Base-by-base conservation (phyloP, 1,284 basidiomycete species). In the Pholiota adiposa region DNA sequence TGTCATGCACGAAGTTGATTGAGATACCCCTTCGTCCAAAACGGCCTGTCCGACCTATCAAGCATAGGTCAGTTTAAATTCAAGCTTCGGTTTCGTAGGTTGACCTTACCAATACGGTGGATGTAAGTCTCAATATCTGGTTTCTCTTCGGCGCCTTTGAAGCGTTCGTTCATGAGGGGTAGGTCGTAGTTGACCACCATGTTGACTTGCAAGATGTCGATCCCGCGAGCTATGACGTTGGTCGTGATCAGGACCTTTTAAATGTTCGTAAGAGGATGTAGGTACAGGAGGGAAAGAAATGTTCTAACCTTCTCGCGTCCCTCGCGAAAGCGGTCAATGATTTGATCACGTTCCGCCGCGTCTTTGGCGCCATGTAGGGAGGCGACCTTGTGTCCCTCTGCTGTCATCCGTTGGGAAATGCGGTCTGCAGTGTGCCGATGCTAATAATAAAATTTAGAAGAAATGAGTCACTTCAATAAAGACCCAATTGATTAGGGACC, bases 141-240 rank as follows among this genome's bases (percentile, higher is more conserved):
- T 64, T 74, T 77, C 48, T 77, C 79, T 65, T 87, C 86, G 25
- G 70, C 70, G 2, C 70, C 67, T 65, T 79, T 79, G 56, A 81
- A 80, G 16, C 87, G 83, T 69, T 92, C 89, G 69, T 85, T 87
- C 78, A 94, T 84, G 66, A 94, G 81, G 0, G 97, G 97, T 54
- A 99, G 85, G 75, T 99, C 97, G 73, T 99, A 99, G 79, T 99
- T 98, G 72, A 97, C 93, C 19, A 97, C 95, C 93, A 98, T 96
- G 80, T 98, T 99, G 65, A 99, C 97, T 80, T 98, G 97, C 65
- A 95, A 84, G 69, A 99, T 98, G 72, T 99, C 97, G 79, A 99
- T 99, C 49, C 97, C 97, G 36, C 97, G 89, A 8, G 97, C 96
- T 66, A 99, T 92, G 68, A 99, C 97, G 76, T 99, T 99, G 56